Percentiles rank a stretch among this genome's conserved stretches.
These are phyloP conservation scores for Ettlia oleoabundans DNA, from an alignment of 139 green algal genomes.

Conservation along the genomic window DNA sequence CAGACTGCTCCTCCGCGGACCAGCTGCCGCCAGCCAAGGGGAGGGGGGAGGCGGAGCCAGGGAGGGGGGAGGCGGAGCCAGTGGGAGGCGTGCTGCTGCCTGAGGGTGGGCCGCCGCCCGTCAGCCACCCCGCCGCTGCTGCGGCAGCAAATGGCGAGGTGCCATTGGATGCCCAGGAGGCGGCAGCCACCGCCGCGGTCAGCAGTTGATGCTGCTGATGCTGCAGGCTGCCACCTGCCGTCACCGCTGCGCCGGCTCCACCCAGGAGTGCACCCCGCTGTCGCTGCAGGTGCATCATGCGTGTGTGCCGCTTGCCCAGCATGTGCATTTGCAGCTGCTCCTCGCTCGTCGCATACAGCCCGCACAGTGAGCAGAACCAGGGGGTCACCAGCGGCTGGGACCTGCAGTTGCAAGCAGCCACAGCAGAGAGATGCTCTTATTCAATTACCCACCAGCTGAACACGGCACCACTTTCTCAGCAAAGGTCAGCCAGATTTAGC, in stretches of 20 bases:
- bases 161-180: no score
- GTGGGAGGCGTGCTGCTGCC: not conserved
- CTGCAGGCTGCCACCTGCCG: constrained; percentile 1
- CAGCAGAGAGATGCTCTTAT: not conserved
- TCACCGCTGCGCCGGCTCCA: not conserved
- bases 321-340: constrained; percentile 46
- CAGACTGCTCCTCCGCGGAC: not conserved
- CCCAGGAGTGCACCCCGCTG: not conserved
- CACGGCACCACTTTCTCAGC: not conserved
- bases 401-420: constrained; percentile 2
- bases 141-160: no score
- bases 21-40: not conserved
- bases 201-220: constrained; percentile 35
- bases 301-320: constrained; percentile 36
- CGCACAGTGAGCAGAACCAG: constrained; percentile 40
- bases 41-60: not conserved
- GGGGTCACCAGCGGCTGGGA: constrained; percentile 31
- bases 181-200: not conserved
- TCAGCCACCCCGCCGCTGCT: no score
- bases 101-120: not conserved
- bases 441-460: no score
- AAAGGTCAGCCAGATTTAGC: no score
- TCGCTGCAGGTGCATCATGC: constrained; percentile 33
- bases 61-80: no score
- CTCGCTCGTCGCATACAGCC: constrained; percentile 35